Percentiles rank a stretch among this genome's conserved stretches.
These are phyloP conservation scores for Leccinellum rugosiceps DNA, from an alignment of 768 basidiomycete species.

Conservation along the genomic window DNA sequence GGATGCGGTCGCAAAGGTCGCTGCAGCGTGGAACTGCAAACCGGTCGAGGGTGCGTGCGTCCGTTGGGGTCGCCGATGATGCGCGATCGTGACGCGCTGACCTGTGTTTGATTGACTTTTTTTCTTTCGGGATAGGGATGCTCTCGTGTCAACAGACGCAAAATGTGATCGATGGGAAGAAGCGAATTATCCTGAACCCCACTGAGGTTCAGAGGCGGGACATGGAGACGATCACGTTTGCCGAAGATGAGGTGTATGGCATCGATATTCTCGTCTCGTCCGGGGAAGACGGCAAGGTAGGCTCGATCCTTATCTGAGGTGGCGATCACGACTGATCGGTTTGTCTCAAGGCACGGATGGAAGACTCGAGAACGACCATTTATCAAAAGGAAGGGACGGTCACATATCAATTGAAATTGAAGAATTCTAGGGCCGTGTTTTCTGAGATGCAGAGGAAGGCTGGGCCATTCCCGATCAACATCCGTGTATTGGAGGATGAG, in stretches of 20 bases:
- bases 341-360: conserved; percentile 70
- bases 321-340: background rate
- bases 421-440: conserved; percentile 94
- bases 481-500: conserved; percentile 92
- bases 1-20: conserved; percentile 73
- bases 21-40: conserved; percentile 77
- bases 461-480: conserved; percentile 96
- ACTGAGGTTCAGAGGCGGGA: conserved; percentile 80
- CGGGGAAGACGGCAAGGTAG: conserved; percentile 87
- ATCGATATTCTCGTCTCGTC: conserved; percentile 89
- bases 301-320: background rate
- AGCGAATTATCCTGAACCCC: conserved; percentile 90
- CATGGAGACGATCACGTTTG: conserved; percentile 80
- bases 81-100: background rate
- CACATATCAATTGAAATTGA: conserved; percentile 97
- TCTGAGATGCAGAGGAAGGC: conserved; percentile 98
- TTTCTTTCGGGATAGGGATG: conserved; percentile 59
- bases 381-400: conserved; percentile 85
- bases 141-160: conserved; percentile 93
- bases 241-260: conserved; percentile 93
- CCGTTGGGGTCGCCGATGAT: background rate
- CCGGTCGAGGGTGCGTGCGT: conserved; percentile 82
- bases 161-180: conserved; percentile 94
- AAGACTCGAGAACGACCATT: conserved; percentile 88
- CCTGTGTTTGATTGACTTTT: background rate